Evolutionary conservation across 2,329 filamentous ascomycete species (phyloP), one percentile per base, ranked within the genome.

Genomic region (Xylaria sp.): DNA sequence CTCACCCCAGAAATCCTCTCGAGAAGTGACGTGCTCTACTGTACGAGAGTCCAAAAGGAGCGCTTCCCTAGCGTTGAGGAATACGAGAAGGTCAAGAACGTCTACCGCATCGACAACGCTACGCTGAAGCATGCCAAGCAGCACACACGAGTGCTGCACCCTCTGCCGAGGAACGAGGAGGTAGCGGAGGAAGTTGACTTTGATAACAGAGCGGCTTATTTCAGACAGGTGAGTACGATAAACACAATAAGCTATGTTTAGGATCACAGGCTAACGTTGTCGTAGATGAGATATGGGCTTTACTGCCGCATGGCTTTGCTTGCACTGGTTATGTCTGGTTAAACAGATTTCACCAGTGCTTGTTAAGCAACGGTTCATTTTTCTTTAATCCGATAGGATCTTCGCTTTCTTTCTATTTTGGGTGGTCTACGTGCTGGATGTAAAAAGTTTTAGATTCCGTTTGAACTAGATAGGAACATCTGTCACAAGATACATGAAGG

Each of bases 271-370:
- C 85, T 89, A 81, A 90, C 79, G 58, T 54, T 37, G 73, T 67
- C 15, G 56, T 68, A 98, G 94, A 98, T 98, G 95, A 90, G 92
- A 83, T 98, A 98, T 84, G 96, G 96, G 76, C 89, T 99, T 77
- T 98, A 98, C 87, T 97, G 93, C 82, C 92, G 96, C 81, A 99
- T 99, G 96, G 96, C 96, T 76, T 84, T 99, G 84, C 87, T 99
- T 81, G 96, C 96, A 74, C 86, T 98, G 81, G 93, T 98, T 81
- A 92, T 99, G 92, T 90, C 84, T 28, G 76, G 74, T 66, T 81
- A 64, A 77, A 65, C 69, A 52, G 60, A 66, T 51, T 25, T 37
- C 20, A 65, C 54, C 37, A 23, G 10, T 57, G 18, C 55, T 58
- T 32, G n/a, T 34, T 18, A 12, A 20, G 44, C 9, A 32, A 37